A percentile compares a stretch with the other conserved stretches of the same genome.
These are phyloP conservation scores for Chrysoporthe cubensis DNA, from an alignment of 2,329 filamentous ascomycete species.

Conservation along the genomic window DNA sequence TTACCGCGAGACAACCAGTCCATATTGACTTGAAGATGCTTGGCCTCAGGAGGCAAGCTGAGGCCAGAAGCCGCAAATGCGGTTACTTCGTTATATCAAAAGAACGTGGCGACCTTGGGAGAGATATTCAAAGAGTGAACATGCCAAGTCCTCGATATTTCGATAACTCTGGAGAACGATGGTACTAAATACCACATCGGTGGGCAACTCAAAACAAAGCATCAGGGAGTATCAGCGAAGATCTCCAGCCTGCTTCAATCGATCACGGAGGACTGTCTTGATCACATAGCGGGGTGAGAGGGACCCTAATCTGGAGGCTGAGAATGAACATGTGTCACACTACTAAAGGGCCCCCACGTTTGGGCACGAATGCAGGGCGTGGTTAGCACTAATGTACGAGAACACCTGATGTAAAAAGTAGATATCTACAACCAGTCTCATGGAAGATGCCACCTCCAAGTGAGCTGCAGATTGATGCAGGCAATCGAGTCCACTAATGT, in stretches of 20 bases:
- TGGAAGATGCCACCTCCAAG: background rate
- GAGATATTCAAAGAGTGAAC: background rate
- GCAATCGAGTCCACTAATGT: background rate
- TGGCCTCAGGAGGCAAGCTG: background rate
- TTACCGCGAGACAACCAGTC: background rate
- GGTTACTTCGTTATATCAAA: background rate
- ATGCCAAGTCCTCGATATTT: background rate
- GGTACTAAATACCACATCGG: background rate
- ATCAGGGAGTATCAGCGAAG: background rate
- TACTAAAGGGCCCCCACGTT: background rate
- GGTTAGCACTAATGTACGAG: background rate
- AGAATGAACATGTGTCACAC: background rate
- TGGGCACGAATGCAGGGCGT: background rate
- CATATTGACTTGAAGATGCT: background rate
- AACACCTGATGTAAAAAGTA: background rate
- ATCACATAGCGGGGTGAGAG: background rate
- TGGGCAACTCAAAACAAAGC: background rate
- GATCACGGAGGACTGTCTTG: background rate
- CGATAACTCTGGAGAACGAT: background rate
- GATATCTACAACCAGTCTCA: constrained; percentile 5
- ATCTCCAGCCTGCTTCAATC: background rate
- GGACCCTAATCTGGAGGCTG: background rate
- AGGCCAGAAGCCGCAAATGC: background rate
- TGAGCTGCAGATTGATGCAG: background rate
- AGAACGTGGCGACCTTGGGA: background rate